These are phyloP conservation scores for Cyclocybe aegerita DNA, from an alignment of 768 basidiomycete genomes.

Conservation along the genomic window DNA sequence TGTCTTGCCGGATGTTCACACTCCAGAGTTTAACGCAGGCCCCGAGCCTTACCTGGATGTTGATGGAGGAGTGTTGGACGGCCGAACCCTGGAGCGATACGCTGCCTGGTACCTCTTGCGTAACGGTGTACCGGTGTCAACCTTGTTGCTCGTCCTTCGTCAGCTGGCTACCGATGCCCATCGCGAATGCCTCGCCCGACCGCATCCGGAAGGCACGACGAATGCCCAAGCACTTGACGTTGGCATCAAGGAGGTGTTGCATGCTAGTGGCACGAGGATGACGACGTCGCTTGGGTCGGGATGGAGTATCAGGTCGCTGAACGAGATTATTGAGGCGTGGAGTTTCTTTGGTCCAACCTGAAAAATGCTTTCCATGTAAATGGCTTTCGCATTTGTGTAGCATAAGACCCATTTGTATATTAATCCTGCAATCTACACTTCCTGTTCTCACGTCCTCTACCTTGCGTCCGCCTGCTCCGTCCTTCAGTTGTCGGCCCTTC, in stretches of 20 bases:
- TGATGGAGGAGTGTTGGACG: constrained; percentile 13
- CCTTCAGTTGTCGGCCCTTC: no score
- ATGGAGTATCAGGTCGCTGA: constrained; percentile 70
- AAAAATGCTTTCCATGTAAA: no score
- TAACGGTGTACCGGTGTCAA: constrained; percentile 70
- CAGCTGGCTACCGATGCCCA: constrained; percentile 65
- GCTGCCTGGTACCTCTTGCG: constrained; percentile 74
- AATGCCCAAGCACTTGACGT: constrained; percentile 35
- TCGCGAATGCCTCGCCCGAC: constrained; percentile 46
- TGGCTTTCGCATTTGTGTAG: no score
- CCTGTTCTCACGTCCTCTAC: no score
- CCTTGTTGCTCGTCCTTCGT: constrained; percentile 59
- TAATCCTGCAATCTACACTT: no score
- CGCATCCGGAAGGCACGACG: constrained; percentile 52
- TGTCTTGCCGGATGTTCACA: constrained; percentile 24
- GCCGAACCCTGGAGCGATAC: constrained; percentile 26
- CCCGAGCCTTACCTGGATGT: constrained; percentile 3
- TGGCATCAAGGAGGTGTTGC: constrained; percentile 82
- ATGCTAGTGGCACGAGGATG: constrained; percentile 82
- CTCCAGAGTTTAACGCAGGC: neutral
- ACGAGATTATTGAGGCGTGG: constrained; percentile 68
- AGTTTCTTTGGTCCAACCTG: constrained; percentile 4
- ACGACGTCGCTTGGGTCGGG: constrained; percentile 67
- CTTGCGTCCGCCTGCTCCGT: no score
- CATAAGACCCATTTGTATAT: no score